Evolutionary conservation across 2,329 filamentous ascomycete genomes (phyloP).

Genomic region (Trichoderma sp.): DNA sequence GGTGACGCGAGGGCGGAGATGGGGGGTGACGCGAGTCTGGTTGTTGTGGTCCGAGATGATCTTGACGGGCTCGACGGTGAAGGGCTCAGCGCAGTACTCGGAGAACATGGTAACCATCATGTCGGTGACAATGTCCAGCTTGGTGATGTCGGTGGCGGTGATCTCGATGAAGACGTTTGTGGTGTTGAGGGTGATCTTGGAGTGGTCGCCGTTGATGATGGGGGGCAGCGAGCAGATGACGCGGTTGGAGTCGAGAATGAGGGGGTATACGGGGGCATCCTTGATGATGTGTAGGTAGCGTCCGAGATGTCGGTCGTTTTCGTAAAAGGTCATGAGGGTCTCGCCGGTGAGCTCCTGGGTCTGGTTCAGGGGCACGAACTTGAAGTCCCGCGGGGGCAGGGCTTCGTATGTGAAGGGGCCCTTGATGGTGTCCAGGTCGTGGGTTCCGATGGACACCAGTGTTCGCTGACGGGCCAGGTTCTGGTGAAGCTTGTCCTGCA

Average conservation of each 20-base stretch:
- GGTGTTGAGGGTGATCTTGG: constrained; percentile 90
- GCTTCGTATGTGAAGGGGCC: constrained; percentile 98
- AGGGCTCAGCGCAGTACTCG: constrained; percentile 82
- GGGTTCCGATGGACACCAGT: constrained; percentile 94
- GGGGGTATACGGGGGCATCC: constrained; percentile 91
- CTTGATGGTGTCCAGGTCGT: constrained; percentile 90
- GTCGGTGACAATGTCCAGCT: constrained; percentile 92
- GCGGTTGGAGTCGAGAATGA: constrained; percentile 88
- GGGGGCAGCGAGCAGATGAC: constrained; percentile 91
- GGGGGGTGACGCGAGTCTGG: constrained; percentile 78
- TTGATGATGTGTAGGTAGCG: constrained; percentile 92
- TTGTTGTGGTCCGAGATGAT: constrained; percentile 91
- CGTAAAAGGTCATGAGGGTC: constrained; percentile 93
- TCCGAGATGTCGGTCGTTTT: constrained; percentile 89
- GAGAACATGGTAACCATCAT: constrained; percentile 99
- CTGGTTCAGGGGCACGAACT: constrained; percentile 90
- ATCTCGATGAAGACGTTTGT: constrained; percentile 97
- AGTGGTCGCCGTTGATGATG: constrained; percentile 97
- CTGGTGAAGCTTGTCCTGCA: constrained; percentile 97
- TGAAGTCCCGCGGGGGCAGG: constrained; percentile 85
- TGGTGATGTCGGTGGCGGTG: constrained; percentile 93
- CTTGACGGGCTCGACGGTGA: constrained; percentile 91
- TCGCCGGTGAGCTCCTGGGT: constrained; percentile 82
- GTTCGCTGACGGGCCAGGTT: constrained; percentile 93
- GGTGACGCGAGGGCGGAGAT: constrained; percentile 74